These are phyloP conservation scores for Myxozyma geophila DNA, from an alignment of 805 yeast species.

Conservation along the genomic window DNA sequence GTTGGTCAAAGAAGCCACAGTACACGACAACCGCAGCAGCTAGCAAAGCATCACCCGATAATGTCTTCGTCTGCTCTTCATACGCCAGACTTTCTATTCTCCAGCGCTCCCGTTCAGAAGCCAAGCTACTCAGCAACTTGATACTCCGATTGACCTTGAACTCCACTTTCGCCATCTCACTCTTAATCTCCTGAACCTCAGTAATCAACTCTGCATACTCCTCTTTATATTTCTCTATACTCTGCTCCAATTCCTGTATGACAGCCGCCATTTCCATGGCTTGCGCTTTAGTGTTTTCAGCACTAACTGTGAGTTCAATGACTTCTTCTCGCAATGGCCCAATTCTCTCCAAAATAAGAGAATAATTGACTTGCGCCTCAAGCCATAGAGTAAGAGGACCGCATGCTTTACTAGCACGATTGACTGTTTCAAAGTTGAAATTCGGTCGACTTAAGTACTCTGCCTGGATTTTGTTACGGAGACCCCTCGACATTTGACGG, in stretches of 20 bases:
- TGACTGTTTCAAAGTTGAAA: conserved; percentile 72
- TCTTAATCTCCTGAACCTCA: conserved; percentile 74
- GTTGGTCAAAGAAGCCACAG: conserved; percentile 62
- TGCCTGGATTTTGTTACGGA: conserved; percentile 61
- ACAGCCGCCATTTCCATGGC: conserved; percentile 77
- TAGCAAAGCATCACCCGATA: conserved; percentile 70
- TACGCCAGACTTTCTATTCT: conserved; percentile 58
- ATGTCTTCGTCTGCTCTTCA: conserved; percentile 49
- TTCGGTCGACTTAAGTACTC: conserved; percentile 65
- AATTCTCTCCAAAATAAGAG: conserved; percentile 68
- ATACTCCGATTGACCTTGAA: conserved; percentile 65
- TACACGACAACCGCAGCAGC: conserved; percentile 66
- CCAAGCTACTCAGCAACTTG: conserved; percentile 63
- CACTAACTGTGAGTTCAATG: conserved; percentile 58
- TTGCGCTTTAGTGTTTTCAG: conserved; percentile 67
- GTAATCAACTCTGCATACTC: conserved; percentile 76
- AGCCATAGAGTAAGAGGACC: conserved; percentile 93
- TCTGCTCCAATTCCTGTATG: conserved; percentile 69
- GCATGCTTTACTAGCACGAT: conserved; percentile 92
- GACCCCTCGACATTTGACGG: conserved; percentile 55
- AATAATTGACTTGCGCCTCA: conserved; percentile 80
- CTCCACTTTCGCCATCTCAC: conserved; percentile 68
- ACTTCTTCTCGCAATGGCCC: conserved; percentile 78
- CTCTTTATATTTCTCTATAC: conserved; percentile 68
- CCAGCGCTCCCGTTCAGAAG: conserved; percentile 78